Conservation (phyloP, 495 filamentous ascomycete species). For the Aspergillus panamensis region DNA sequence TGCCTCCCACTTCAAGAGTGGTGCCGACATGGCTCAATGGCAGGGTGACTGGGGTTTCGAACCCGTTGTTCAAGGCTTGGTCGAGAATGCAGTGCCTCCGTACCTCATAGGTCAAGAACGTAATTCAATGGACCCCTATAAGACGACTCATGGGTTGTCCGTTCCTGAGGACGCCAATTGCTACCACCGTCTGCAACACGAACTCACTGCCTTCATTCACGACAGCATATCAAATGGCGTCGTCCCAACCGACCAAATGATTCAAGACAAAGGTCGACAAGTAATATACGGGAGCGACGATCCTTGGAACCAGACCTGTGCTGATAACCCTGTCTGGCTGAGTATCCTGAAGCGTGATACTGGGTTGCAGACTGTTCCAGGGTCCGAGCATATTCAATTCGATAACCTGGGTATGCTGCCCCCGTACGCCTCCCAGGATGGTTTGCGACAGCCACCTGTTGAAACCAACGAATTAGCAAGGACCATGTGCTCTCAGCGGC, state of each 20-base stretch:
- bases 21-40: constrained; percentile 71
- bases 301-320: constrained; percentile 68
- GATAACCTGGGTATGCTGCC: constrained; percentile 41
- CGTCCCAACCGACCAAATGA: constrained; percentile 55
- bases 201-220: constrained; percentile 55
- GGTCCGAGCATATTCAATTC: constrained; percentile 36
- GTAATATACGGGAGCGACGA: constrained; percentile 65
- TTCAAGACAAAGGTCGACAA: constrained; percentile 60
- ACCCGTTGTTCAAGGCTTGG: constrained; percentile 58
- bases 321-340: constrained; percentile 63
- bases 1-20: constrained; percentile 70
- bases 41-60: constrained; percentile 81
- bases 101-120: constrained; percentile 49
- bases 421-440: constrained; percentile 36
- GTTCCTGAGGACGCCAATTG: constrained; percentile 42
- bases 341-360: constrained; percentile 63
- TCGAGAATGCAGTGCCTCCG: constrained; percentile 70
- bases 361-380: constrained; percentile 43
- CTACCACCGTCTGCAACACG: constrained; percentile 51
- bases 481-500: constrained; percentile 18
- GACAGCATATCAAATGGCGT: constrained; percentile 46
- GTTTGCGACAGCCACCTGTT: constrained; percentile 29
- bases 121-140: constrained; percentile 37
- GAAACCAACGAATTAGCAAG: constrained; percentile 33
- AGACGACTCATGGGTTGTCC: constrained; percentile 25